Evolutionary conservation across 2,329 filamentous ascomycete species (phyloP), one percentile per base, ranked within the genome.

Genomic region (Alternaria ventricosa): DNA sequence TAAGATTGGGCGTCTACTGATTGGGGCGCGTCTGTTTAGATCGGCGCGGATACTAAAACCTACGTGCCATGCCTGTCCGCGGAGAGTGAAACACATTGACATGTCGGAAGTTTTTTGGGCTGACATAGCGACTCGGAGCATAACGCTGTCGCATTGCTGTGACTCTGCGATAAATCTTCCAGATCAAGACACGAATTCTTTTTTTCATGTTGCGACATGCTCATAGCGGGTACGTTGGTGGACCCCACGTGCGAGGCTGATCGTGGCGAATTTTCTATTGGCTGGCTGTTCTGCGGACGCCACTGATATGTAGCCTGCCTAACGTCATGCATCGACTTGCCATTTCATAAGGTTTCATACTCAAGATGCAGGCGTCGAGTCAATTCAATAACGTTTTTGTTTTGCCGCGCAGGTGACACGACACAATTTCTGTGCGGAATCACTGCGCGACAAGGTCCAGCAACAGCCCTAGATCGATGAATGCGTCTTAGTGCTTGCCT

Each of bases 271-370:
- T 50, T 20, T 13, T 4, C 18, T 7, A 58, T 62, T 61, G 60
- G 60, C 41, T 57, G 54, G 60, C 55, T 10, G 27, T 41, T 58
- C 47, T 46, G 18, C 30, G 60, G 55, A 43, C 25, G 55, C 47
- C 25, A 27, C 27, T 47, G 27, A 46, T 36, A 18, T 41, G 36
- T 41, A 41, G 25, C 22, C 49, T 47, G 30, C 56, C 23, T 46
- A 46, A 57, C 46, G 46, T 51, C 59, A 41, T 46, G 28, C 23
- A 44, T 49, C 47, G 20, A 62, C 60, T 36, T 36, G 9, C 5
- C 13, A 36, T 25, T 53, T 53, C 28, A 36, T n/a, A 36, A 53
- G 49, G 49, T 41, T 41, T 53, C 28, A 36, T 53, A 41, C 13
- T 41, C 49, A 23, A 53, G 30, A 25, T 36, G 49, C 28, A 53